Conservation (phyloP, 345 rosid genomes). For the thale cress (Arabidopsis thaliana) region TAIR10.1 NC_003070.9:16184501-16185000, state of each 20-base stretch:
- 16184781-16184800: constrained; percentile 13
- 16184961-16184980: background rate
- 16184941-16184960: background rate
- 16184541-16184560: background rate
- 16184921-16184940: background rate
- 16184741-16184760: constrained; percentile 12
- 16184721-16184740: constrained; percentile 11
- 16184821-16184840: background rate
- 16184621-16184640: constrained; percentile 8
- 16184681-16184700: background rate
- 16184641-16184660: background rate
- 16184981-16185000: background rate
- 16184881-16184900: background rate
- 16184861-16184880: background rate
- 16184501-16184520: constrained; percentile 21
- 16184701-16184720: constrained; percentile 4
- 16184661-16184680: background rate
- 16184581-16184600: background rate
- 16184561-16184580: background rate
- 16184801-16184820: constrained; percentile 3
- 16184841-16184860: background rate
- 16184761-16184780: constrained; percentile 2
- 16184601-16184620: background rate
- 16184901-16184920: background rate
- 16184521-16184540: constrained; percentile 1